Evolutionary conservation across 208 protist genomes (phyloP), one percentile per base, ranked within the genome.

Genomic region (Histomonas meleagridis): DNA sequence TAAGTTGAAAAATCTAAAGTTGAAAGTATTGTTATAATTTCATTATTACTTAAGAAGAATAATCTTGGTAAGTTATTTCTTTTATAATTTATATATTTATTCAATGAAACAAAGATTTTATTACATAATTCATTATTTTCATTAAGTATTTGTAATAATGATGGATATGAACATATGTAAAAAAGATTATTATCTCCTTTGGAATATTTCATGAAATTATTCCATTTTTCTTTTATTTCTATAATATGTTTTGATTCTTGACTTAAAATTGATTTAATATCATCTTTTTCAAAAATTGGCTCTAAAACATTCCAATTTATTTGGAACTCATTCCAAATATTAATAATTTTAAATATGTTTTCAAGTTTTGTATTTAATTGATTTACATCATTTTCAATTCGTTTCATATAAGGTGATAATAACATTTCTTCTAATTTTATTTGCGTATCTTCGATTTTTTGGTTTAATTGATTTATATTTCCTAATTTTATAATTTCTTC

Each of bases 391-490:
- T 86, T 46, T 49, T 86, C 55, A 48, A 86, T 86, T n/a, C 76
- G 46, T 55, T 86, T 12, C 2, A 86, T 46, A 35, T 51, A 86
- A 38, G 76, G 76, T 55, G 55, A 5, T 51, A 18, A 23, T 16
- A 86, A 28, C 76, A 86, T 86, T 86, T 86, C 16, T 38, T 86
- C 23, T 14, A 86, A 49, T 46, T 32, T 12, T n/a, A 26, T 26
- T 86, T 86, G 76, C 32, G 76, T 55, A 49, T 86, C 76, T 38
- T 40, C 76, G 26, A 86, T 86, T 86, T 86, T 12, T n/a, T 12
- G 7, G 1, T 55, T 55, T 26, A 86, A 46, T n/a, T 28, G 26
- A 48, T 51, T 46, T 3, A 55, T 18, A 16, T 32, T 32, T 57
- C 76, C 76, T 26, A 86, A 49, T 3, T 55, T 26, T 18, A 86